These are phyloP conservation scores for Cucumis melo DNA, from an alignment of 306 rosid genomes.

Conservation along the genomic window DNA sequence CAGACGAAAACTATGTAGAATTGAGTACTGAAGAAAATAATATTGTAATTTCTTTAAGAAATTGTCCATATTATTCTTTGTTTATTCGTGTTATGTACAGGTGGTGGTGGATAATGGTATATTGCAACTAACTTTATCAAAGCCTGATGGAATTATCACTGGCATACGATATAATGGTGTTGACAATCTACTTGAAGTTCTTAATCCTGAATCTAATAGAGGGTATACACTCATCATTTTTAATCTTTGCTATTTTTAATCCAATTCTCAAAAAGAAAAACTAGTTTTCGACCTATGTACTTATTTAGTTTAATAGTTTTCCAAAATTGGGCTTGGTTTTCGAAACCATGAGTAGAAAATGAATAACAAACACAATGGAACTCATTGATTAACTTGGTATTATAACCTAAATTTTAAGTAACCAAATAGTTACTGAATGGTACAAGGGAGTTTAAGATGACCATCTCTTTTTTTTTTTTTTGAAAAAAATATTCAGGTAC, in stretches of 20 bases:
- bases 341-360: too few relatives aligned
- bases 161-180: constrained; percentile 63
- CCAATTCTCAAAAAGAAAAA: too few relatives aligned
- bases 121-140: constrained; percentile 67
- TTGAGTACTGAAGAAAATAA: background rate
- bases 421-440: too few relatives aligned
- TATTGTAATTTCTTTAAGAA: background rate
- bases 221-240: constrained; percentile 31
- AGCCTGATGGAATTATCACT: constrained; percentile 76
- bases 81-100: constrained; percentile 24
- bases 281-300: too few relatives aligned
- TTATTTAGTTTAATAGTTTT: too few relatives aligned
- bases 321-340: too few relatives aligned
- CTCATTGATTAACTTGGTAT: too few relatives aligned
- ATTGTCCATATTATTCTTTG: background rate
- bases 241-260: too few relatives aligned
- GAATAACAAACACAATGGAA: too few relatives aligned
- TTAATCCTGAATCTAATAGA: constrained; percentile 62
- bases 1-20: background rate
- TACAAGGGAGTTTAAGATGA: too few relatives aligned
- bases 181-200: constrained; percentile 84
- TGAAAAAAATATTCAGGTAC: constrained; percentile 38
- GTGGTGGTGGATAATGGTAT: constrained; percentile 94
- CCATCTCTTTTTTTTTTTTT: background rate
- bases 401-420: too few relatives aligned